These are phyloP conservation scores for Alectoria sarmentosa DNA, from an alignment of 495 filamentous ascomycete species.

Conservation along the genomic window DNA sequence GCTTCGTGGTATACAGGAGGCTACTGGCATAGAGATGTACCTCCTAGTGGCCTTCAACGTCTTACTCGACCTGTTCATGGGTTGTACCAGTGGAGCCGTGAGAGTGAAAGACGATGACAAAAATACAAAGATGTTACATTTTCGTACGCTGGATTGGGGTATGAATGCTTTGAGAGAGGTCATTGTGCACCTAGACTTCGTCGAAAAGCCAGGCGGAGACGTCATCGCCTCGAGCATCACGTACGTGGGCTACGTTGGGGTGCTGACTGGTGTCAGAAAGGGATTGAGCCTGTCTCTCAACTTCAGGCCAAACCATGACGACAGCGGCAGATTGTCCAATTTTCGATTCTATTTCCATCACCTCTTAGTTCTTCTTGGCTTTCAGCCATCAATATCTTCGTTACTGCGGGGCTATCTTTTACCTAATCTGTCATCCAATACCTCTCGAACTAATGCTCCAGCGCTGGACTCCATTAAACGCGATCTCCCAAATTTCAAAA, in stretches of 20 bases:
- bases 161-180: slow-evolving; percentile 53
- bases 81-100: slow-evolving; percentile 56
- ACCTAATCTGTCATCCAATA: slow-evolving; percentile 13
- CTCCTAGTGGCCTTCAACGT: slow-evolving; percentile 56
- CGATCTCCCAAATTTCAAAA: slow-evolving; percentile 32
- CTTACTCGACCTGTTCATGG: slow-evolving; percentile 56
- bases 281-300: slow-evolving; percentile 57
- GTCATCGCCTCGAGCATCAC: slow-evolving; percentile 50
- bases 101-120: slow-evolving; percentile 26
- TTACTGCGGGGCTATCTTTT: slow-evolving; percentile 43
- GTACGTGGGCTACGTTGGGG: slow-evolving; percentile 58
- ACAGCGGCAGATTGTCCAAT: slow-evolving; percentile 31
- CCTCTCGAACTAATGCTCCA: slow-evolving; percentile 11
- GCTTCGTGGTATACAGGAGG: slow-evolving; percentile 48
- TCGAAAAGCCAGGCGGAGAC: slow-evolving; percentile 29
- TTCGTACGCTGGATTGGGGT: slow-evolving; percentile 60
- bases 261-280: slow-evolving; percentile 51
- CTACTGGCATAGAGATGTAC: slow-evolving; percentile 49
- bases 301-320: slow-evolving; percentile 51
- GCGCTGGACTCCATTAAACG: slow-evolving; percentile 29
- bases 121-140: slow-evolving; percentile 48
- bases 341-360: slow-evolving; percentile 42
- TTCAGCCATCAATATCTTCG: slow-evolving; percentile 49
- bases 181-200: slow-evolving; percentile 53
- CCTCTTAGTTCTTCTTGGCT: slow-evolving; percentile 49